Base-by-base conservation (phyloP, 23 red algal genomes). In the Cyanidiococcus yangmingshanensis region DNA sequence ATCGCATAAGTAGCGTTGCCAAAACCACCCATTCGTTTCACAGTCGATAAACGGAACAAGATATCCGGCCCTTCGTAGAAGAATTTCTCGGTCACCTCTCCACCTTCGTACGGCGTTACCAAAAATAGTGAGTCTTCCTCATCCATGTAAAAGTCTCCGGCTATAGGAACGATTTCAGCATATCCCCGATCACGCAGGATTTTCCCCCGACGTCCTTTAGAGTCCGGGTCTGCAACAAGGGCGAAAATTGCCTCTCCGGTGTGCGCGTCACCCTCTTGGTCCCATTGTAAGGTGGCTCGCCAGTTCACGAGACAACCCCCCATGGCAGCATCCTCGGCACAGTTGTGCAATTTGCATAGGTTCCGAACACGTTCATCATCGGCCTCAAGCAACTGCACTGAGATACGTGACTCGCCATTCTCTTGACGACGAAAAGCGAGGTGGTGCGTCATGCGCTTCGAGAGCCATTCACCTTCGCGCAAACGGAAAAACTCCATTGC, bases 111-210 rank as follows among this genome's bases (percentile, higher is more conserved):
- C 0, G 85, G 87, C 24, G 93, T 97, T 0, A 82, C 63, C 35
- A 97, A 67, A 41, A 81, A 85, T 35, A 97, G 76, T n/a, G 37
- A 83, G 34, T 86, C 89, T n/a, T 82, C 76, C 1, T 57, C 74
- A 75, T 88, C 85, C 77, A 97, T 54, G 31, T 68, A 67, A 68
- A 85, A 97, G 2, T 81, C 87, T 3, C 93, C 93, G 41, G 86
- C 84, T 74, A 97, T 89, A 1, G 85, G 93, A 18, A 97, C 87
- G 78, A 97, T 82, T 74, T 97, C 93, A 1, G 93, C 93, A 59
- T 97, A 97, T 21, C 93, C 93, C 31, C 93, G 79, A 41, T 97
- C 93, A 35, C 93, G 80, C 74, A 97, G 68, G 21, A 97, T 86
- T 40, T 84, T 79, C 16, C 93, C 93, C 50, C 84, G 68, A 0